Base-by-base conservation (phyloP, 345 rosid genomes). In the Heritiera littoralis region DNA sequence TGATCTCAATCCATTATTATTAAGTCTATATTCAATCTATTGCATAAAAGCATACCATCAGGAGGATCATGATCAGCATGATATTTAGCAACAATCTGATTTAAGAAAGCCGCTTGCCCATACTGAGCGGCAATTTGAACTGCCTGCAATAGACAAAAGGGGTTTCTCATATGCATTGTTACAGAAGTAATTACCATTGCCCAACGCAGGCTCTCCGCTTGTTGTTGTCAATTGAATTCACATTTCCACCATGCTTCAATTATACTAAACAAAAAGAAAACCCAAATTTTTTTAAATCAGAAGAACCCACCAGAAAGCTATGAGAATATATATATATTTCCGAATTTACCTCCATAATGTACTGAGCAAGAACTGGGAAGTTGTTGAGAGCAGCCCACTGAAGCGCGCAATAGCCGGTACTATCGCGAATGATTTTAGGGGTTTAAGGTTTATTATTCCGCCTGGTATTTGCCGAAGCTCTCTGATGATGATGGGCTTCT, bases 91-190 rank as follows among this genome's bases (percentile, higher is more conserved):
- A 90, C 76, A 79, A 93, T 81, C 81, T 90, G 95, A 88, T 95
- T 90, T 78, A 95, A 84, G 89, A 93, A 91, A 46, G 89, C 86
- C 4, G 98, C 90, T 80, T 95, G 96, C 38, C 96, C 99, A 83
- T 91, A 93, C 77, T 95, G 97, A 80, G 99, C 91, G 83, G 99
- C 94, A 86, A 93, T 91, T 85, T 95, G 99, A 84, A 89, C 92
- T 66, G 97, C 90, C 98, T 95, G 87, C 80, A 87, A 20, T 52
- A 80, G 69, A 77, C 51, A 81, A 69, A 72, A 75, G 46, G 1
- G 20, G 41, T 67, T 60, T 40, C 60, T 77, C 13, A 46, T 54
- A 71, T 51, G 68, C 81, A 64, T 48, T 61, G 67, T 55, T 14
- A 48, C 28, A 66, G n/a, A 35, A 32, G 38, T 38, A 14, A 51